Evolutionary conservation across 78 protist species (phyloP), one percentile per base, ranked within the genome.

Genomic region (Pelomyxa schiedti): DNA sequence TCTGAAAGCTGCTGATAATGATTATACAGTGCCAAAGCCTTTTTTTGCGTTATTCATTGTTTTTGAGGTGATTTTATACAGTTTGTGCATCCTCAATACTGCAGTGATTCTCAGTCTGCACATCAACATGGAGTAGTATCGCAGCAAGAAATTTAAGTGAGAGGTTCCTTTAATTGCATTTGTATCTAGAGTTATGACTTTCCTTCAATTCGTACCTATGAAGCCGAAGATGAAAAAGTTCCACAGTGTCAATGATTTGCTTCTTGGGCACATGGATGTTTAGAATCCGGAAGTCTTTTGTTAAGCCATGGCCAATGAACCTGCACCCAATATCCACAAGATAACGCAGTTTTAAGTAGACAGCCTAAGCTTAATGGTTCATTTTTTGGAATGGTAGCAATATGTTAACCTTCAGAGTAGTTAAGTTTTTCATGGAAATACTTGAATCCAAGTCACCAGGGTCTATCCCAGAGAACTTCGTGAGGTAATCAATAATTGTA

Each of bases 231-330:
- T n/a, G n/a, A n/a, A n/a, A n/a, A n/a, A n/a, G n/a, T n/a, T 93
- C 91, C 2, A 89, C 92, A 0, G 96, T 93, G 52, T 93, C 96
- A 16, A 93, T 76, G 73, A 90, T 78, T n/a, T 87, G 92, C 9
- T 81, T 83, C 1, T 78, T 84, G 47, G 93, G 92, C 2, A 89
- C 91, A 32, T 24, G 52, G n/a, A 91, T 65, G 65, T 83, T 39
- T 3, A 90, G 79, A 74, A 89, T 84, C 22, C 93, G 73, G 70
- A 93, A 90, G 68, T 90, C 96, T 39, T 88, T 76, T 26, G 74
- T 47, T 5, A 93, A 70, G 8, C 94, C 94, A 52, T 93, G 96
- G 30, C 96, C 96, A 3, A 93, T 87, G 58, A 93, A 89, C 7
- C 37, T 52, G 7, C 73, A 81, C 7, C 92, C 86, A 28, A 74